Evolutionary conservation across 2,329 filamentous ascomycete species (phyloP), one percentile per base, ranked within the genome.

Genomic region (Xylaria polymorpha): DNA sequence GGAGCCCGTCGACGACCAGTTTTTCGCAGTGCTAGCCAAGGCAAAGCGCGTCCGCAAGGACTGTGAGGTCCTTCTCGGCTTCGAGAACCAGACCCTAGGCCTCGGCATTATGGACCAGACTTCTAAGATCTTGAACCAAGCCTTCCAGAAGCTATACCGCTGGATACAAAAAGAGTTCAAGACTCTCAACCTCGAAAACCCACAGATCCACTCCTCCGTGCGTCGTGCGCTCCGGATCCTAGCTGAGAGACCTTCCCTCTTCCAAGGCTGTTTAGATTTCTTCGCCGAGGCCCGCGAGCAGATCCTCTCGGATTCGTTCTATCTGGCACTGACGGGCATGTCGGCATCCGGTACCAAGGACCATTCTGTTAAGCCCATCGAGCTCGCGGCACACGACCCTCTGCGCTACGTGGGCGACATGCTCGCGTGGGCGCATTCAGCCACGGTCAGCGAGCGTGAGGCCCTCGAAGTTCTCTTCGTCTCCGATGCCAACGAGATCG

Each of bases 111-210:
- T 98, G 86, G 95, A 98, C 71, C 90, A 95, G 79, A 95, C 91
- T 64, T 94, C 94, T 0, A 94, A 93, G 68, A 90, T 93, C 70
- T 86, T 99, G 59, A 96, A 97, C 76, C 86, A 91, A 18, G 95
- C 93, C 5, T 99, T 96, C 75, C 95, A 99, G 78, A 99, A 98
- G 78, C 86, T 99, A 2, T 98, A 97, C 81, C 90, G 93, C 75
- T 99, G 95, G 95, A 90, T 97, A 22, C 94, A 98, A 78, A 90
- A 92, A 68, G 94, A 98, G 75, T 97, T 99, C 82, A 97, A 94
- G 79, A 91, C 91, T 0, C 82, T 98, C 60, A 97, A 98, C 78
- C 86, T 98, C 9, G 96, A 99, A 77, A 97, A 97, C 73, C 94
- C 94, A 0, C 94, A 97, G 75, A 94, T 98, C 79, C 94, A 92